Conservation (phyloP, 2,329 filamentous ascomycete species). For the Cercospora brassicicola region DNA sequence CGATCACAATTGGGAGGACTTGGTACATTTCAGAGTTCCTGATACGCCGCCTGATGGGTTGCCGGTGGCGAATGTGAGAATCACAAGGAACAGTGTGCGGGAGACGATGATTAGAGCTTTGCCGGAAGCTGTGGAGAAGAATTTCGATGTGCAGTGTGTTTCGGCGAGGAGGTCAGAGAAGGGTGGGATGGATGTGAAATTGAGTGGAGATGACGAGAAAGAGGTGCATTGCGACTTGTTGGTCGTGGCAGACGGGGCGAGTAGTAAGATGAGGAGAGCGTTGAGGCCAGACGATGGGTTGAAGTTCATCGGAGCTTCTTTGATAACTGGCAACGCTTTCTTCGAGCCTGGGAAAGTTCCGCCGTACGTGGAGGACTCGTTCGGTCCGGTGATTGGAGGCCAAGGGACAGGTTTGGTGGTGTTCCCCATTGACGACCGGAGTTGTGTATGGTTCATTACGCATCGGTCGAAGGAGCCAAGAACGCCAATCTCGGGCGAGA, state of each 20-base stretch:
- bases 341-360: slow-evolving; percentile 17
- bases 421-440: slow-evolving; percentile 46
- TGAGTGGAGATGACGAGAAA: not conserved
- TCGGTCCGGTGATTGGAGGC: slow-evolving; percentile 27
- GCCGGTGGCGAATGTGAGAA: slow-evolving; percentile 1
- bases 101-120: slow-evolving; percentile 2
- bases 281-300: slow-evolving; percentile 14
- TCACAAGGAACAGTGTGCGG: slow-evolving; percentile 7
- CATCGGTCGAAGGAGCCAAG: not conserved
- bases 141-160: not conserved
- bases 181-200: slow-evolving; percentile 2
- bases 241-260: slow-evolving; percentile 23
- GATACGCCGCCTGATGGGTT: slow-evolving; percentile 2
- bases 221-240: slow-evolving; percentile 22
- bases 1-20: not conserved
- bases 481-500: not conserved
- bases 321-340: slow-evolving; percentile 9
- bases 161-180: not conserved
- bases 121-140: not conserved
- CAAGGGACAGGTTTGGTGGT: slow-evolving; percentile 48
- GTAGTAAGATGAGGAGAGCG: slow-evolving; percentile 17
- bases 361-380: slow-evolving; percentile 17
- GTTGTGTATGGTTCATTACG: slow-evolving; percentile 47
- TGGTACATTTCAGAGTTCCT: not conserved
- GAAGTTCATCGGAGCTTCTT: slow-evolving; percentile 17